phyloP scores from a whole-genome alignment of 352 stramenopile genomes.

The Aphanomyces stellatus region DNA sequence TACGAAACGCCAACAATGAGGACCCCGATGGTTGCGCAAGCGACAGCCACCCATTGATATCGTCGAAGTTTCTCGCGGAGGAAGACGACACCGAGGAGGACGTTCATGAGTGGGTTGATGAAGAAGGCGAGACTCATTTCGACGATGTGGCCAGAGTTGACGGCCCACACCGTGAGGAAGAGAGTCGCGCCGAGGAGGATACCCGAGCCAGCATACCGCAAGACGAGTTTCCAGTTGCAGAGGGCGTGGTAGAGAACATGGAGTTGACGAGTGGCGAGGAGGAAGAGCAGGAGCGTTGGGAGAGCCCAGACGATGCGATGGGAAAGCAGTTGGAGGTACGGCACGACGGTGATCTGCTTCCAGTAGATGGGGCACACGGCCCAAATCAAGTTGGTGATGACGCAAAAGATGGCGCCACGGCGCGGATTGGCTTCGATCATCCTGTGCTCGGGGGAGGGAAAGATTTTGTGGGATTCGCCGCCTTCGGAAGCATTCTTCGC shows the following conservation, averaged over 20 bases:
- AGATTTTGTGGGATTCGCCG: too few species aligned
- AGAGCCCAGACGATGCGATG: slow-evolving; percentile 17
- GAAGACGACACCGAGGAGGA: slow-evolving; percentile 11
- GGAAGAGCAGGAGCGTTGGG: slow-evolving; percentile 1
- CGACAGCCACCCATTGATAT: not conserved
- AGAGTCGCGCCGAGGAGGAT: slow-evolving; percentile 2
- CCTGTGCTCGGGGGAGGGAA: too few species aligned
- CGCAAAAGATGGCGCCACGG: too few species aligned
- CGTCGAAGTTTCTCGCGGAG: not conserved
- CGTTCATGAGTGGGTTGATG: slow-evolving; percentile 12
- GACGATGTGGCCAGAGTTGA: not conserved
- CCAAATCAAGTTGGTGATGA: too few species aligned
- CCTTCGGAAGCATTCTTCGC: too few species aligned
- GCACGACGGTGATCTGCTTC: slow-evolving; percentile 8
- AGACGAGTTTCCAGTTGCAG: not conserved
- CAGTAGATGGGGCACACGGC: too few species aligned
- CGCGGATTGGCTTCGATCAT: too few species aligned
- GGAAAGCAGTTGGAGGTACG: not conserved
- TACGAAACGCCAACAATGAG: not conserved
- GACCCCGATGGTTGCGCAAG: not conserved
- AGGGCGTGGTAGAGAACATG: not conserved
- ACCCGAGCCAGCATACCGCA: slow-evolving; percentile 2
- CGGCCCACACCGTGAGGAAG: slow-evolving; percentile 8
- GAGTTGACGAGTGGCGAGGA: not conserved
- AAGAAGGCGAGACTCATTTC: slow-evolving; percentile 14